Evolutionary conservation across 1,139 yeast genomes (phyloP), one percentile per base, ranked within the genome.

Genomic region (Geotrichum carabidarum): DNA sequence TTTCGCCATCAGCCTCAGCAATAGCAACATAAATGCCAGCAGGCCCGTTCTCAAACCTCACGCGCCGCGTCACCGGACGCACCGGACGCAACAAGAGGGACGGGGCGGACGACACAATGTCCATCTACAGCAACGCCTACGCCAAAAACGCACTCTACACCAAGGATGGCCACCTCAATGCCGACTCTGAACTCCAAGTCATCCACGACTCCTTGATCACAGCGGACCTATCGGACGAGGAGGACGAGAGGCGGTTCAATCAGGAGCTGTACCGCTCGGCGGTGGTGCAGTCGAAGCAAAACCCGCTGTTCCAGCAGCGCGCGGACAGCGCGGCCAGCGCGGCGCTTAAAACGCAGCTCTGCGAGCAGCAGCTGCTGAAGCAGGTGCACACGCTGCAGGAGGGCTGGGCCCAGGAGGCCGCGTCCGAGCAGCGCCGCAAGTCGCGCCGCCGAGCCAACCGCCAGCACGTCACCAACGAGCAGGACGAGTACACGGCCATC

Each of bases 141-240:
- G 32, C 45, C 22, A 30, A 37, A 9, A 48, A 41, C 27, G 51
- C 45, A 3, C 45, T 48, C 34, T 48, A 48, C 40, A 40, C 36
- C 31, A 61, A 53, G 14, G 65, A 63, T 32, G 63, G 62, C 11
- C 51, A 53, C 44, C 42, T 59, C 45, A 60, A 59, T 36, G 55
- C 60, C 41, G 67, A 64, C 50, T 62, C 66, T 5, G 61, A 61
- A 41, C 57, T 63, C 31, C 56, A 58, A 40, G 53, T 63, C 45
- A 63, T 62, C 45, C 66, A 63, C 49, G 66, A 63, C 54, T 54
- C 63, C 12, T 50, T 62, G 30, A 60, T 59, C 30, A 59, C 59
- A 15, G 59, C 51, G 1, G 51, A 48, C 31, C 38, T 48, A 8
- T 41, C 46, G 2, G 51, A 48, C 51, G 43, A 48, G 31, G 51